Evolutionary conservation across 176 grass and related monocot species (phyloP).

Genomic region (bread wheat (Triticum aestivum)): DNA sequence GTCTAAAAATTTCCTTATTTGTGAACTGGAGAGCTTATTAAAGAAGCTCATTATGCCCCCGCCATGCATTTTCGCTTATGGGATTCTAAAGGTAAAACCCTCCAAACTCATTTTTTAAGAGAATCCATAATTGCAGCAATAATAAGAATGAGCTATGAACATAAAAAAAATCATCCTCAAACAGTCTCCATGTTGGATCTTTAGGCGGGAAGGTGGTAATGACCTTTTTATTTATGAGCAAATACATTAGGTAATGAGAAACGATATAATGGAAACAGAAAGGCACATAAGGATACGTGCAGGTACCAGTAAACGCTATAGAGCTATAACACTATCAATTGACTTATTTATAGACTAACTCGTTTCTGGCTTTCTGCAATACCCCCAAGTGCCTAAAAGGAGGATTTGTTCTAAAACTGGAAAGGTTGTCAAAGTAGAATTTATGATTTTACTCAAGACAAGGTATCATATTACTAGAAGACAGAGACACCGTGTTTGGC

Average conservation of each 20-base stretch:
- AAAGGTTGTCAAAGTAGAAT: background rate
- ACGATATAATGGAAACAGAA: background rate
- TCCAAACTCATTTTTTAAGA: background rate
- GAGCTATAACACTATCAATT: background rate
- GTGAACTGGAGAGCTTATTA: background rate
- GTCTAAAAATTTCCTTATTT: background rate
- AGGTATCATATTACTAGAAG: constrained; percentile 16
- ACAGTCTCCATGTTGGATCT: background rate
- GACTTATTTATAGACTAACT: background rate
- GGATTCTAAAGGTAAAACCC: background rate
- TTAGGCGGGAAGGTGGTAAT: background rate
- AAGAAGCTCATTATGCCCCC: background rate
- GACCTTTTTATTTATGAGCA: background rate
- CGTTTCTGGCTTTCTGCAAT: background rate
- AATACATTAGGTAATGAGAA: background rate
- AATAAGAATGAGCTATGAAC: constrained; percentile 9
- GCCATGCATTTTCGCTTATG: background rate
- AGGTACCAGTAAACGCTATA: background rate
- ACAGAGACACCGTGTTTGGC: background rate
- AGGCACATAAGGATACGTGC: background rate
- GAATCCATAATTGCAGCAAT: background rate
- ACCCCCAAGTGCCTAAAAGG: background rate
- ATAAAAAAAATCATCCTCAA: background rate
- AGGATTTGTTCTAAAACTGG: background rate
- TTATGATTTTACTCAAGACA: background rate